These are phyloP conservation scores for Aureobasidium sp. DNA, from an alignment of 2,329 filamentous ascomycete species.

Conservation along the genomic window DNA sequence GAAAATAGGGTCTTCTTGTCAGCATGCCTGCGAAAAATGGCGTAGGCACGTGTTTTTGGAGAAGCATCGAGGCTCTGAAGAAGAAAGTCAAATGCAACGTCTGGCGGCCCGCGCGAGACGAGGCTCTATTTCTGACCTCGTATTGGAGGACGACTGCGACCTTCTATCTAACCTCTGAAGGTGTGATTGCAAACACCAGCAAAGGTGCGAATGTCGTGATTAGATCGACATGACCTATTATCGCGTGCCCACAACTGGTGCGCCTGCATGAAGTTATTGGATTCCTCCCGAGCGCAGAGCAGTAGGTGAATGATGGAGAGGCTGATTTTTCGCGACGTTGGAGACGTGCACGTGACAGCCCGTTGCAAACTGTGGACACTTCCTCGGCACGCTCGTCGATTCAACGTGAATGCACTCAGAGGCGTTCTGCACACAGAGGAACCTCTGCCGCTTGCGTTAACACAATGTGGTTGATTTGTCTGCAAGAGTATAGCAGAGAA, in stretches of 20 bases:
- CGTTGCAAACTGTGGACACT: not conserved
- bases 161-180: not conserved
- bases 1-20: not conserved
- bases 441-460: not conserved
- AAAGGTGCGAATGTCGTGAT: not conserved
- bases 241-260: not conserved
- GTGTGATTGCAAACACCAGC: too few species aligned
- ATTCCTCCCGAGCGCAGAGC: not conserved
- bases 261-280: conserved; percentile 2
- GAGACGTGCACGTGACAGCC: too few species aligned
- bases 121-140: not conserved
- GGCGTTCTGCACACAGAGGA: not conserved
- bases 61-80: not conserved
- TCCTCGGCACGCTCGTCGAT: not conserved
- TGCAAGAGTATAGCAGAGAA: too few species aligned
- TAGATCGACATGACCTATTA: not conserved
- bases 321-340: not conserved
- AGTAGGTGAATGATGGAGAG: not conserved
- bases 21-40: not conserved
- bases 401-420: not conserved
- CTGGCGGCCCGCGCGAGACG: not conserved
- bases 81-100: conserved; percentile 2
- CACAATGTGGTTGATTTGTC: not conserved
- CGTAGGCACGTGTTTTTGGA: not conserved
- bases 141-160: not conserved